Evolutionary conservation across 1,284 basidiomycete species (phyloP), one percentile per base, ranked within the genome.

Genomic region (Lignosus rhinocerotis): DNA sequence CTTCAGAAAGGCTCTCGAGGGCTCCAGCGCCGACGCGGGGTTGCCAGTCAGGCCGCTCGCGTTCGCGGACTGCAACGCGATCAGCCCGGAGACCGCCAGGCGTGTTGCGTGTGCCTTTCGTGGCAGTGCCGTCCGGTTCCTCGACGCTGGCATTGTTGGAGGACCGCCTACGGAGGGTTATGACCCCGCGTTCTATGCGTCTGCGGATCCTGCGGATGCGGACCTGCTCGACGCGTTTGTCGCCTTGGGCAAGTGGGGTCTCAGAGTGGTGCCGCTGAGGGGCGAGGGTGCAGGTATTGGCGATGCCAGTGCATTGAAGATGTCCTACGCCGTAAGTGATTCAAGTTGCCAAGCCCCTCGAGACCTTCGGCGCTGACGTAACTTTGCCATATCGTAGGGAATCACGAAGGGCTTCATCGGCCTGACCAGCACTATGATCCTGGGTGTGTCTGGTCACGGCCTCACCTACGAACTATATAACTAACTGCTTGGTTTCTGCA

Each of bases 21-120:
- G 59, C 9, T 55, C 55, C 2, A 51, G 0, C 58, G 56, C n/a
- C n/a, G 21, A 11, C 21, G 2, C 43, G 14, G 39, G n/a, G 5
- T 42, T 11, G 11, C 10, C 38, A 56, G 62, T 50, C 16, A 53
- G 59, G 21, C 32, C 42, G 46, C 47, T 59, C 30, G 46, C 52
- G 30, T 86, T 81, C 66, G 83, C 74, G n/a, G 84, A 86, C 66
- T 85, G 82, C 66, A 86, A 87, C 59, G 83, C 84, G 6, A 77
- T 86, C 45, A 83, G 74, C 66, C 80, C 83, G 1, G 72, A 73
- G 57, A 82, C 81, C 9, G 78, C 77, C 51, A 79, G 80, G 66
- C 69, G 63, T 32, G 82, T 87, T 44, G 77, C 78, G 6, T 66
- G 60, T 19, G 67, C 83, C 31, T 84, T 87, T 62, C 51, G 64